These are phyloP conservation scores for Solanum neorickii DNA, from an alignment of 257 asterid species.

Conservation along the genomic window DNA sequence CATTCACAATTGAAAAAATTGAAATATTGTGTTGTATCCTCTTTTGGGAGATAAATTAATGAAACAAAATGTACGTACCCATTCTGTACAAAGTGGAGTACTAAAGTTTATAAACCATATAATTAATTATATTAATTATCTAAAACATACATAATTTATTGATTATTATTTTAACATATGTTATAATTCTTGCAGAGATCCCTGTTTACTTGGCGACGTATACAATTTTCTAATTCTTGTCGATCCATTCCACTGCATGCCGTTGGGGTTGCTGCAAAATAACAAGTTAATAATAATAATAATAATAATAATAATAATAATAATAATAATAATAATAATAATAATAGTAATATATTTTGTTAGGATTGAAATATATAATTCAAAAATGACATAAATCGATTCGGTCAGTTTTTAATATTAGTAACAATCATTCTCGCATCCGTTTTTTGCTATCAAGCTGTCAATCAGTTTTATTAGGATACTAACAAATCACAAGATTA, in stretches of 20 bases:
- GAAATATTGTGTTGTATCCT: not conserved
- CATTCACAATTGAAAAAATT: no score
- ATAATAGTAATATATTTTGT: not conserved
- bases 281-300: not conserved
- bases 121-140: not conserved
- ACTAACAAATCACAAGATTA: no score
- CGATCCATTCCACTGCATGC: not conserved
- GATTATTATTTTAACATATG: not conserved
- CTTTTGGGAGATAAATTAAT: not conserved
- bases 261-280: not conserved
- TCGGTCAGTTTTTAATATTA: no score
- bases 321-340: not conserved
- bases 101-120: not conserved
- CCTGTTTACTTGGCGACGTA: not conserved
- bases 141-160: not conserved
- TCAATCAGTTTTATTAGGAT: no score
- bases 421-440: rapidly evolving
- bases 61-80: not conserved
- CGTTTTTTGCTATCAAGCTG: no score
- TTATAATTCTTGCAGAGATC: not conserved
- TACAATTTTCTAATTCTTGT: not conserved
- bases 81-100: not conserved
- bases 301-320: not conserved
- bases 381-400: no score
- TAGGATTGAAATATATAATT: no score